These are phyloP conservation scores for Boletus tomentosulus DNA, from an alignment of 768 basidiomycete genomes.

Conservation along the genomic window DNA sequence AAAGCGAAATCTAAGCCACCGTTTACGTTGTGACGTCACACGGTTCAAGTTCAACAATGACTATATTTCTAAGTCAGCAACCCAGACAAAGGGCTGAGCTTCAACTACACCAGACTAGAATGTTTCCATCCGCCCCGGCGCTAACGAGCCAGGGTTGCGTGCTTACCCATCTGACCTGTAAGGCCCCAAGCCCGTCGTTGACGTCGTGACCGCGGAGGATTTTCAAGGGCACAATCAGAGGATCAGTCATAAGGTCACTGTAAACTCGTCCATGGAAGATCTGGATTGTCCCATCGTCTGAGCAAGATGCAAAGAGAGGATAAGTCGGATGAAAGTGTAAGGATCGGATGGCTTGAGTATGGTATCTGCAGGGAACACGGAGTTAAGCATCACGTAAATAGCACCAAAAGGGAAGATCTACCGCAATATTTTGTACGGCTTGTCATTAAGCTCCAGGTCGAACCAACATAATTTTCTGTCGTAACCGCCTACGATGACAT, in stretches of 20 bases:
- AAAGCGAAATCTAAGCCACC: neutral
- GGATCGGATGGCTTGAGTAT: conserved; percentile 88
- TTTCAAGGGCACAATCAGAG: conserved; percentile 95
- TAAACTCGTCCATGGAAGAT: conserved; percentile 95
- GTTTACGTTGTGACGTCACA: conserved; percentile 18
- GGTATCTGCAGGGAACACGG: conserved; percentile 57
- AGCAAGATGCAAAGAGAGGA: conserved; percentile 93
- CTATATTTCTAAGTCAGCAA: conserved; percentile 21
- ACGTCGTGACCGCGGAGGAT: conserved; percentile 90
- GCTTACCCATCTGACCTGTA: conserved; percentile 86
- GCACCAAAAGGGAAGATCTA: conserved; percentile 26
- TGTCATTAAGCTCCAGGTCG: conserved; percentile 92
- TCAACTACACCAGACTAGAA: conserved; percentile 84
- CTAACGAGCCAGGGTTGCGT: conserved; percentile 91
- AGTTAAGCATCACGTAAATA: conserved; percentile 10
- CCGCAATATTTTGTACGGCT: conserved; percentile 96
- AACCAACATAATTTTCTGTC: conserved; percentile 99
- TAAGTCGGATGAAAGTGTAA: conserved; percentile 91
- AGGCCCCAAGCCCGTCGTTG: conserved; percentile 82
- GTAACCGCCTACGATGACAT: conserved; percentile 95
- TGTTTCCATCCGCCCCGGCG: conserved; percentile 88
- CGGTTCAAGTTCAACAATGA: conserved; percentile 22
- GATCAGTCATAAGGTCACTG: conserved; percentile 94
- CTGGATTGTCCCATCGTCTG: conserved; percentile 96
- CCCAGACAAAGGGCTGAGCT: conserved; percentile 29